These are phyloP conservation scores for Crithidia thermophila DNA, from an alignment of 208 protist genomes.

Conservation along the genomic window DNA sequence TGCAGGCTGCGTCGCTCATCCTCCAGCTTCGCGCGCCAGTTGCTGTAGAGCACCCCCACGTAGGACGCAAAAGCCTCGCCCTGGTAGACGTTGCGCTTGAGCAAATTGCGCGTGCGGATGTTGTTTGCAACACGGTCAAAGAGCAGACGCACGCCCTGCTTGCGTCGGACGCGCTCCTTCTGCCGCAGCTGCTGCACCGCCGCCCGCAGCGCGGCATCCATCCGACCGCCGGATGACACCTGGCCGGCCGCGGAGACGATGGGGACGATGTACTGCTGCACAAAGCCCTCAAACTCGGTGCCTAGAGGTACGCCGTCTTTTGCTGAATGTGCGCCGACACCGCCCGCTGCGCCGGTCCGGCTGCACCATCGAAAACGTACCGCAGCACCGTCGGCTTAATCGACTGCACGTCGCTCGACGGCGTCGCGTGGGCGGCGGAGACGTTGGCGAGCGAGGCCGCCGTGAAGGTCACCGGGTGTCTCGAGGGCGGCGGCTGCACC, in stretches of 20 bases:
- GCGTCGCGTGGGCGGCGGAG: not conserved
- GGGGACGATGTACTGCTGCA: slow-evolving; percentile 45
- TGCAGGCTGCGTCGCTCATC: slow-evolving; percentile 17
- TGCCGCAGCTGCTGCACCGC: slow-evolving; percentile 52
- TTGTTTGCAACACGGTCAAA: slow-evolving; percentile 54
- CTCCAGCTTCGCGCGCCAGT: slow-evolving; percentile 43
- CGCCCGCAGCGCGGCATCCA: slow-evolving; percentile 33
- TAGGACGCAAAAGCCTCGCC: slow-evolving; percentile 58
- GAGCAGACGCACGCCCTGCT: slow-evolving; percentile 34
- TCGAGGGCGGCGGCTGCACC: not conserved
- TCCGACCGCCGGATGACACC: slow-evolving; percentile 13
- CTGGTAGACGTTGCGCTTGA: slow-evolving; percentile 34
- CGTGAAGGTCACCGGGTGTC: not conserved
- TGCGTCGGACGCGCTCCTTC: slow-evolving; percentile 33
- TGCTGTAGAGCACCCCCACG: slow-evolving; percentile 53
- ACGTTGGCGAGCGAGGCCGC: not conserved
- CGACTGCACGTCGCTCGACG: not conserved
- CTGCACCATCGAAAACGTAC: slow-evolving; percentile 6
- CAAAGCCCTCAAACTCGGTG: slow-evolving; percentile 39
- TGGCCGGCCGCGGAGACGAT: slow-evolving; percentile 37
- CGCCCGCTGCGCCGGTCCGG: not conserved
- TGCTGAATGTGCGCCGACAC: slow-evolving; percentile 18
- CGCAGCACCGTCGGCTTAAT: slow-evolving; percentile 32
- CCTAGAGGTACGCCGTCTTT: slow-evolving; percentile 29
- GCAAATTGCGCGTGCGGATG: slow-evolving; percentile 49